phyloP scores from a whole-genome alignment of 2,329 filamentous ascomycete species.

The Penicillium aurantiogriseum region DNA sequence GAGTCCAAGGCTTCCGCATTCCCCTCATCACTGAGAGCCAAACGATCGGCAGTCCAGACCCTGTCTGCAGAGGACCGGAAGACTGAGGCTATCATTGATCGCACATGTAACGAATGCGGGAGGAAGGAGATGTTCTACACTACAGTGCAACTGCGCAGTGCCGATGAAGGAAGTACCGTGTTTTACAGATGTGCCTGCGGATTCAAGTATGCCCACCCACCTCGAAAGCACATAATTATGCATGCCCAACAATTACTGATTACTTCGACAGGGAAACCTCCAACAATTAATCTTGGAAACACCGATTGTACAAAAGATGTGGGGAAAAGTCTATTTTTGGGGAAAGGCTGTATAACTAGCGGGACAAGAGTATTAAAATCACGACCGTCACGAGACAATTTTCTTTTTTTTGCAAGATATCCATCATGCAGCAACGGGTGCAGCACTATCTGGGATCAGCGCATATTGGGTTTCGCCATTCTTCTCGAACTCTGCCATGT shows the following conservation, averaged over 20 bases:
- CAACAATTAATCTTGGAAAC: conserved; percentile 32
- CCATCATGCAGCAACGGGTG: conserved; percentile 31
- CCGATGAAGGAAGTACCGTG: conserved; percentile 91
- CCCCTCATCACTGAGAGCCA: conserved; percentile 82
- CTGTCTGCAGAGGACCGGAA: conserved; percentile 74
- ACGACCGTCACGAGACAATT: conserved; percentile 29
- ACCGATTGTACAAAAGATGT: conserved; percentile 15
- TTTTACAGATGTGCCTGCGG: conserved; percentile 89
- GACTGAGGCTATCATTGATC: conserved; percentile 66
- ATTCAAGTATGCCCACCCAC: conserved; percentile 62
- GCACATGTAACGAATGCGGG: conserved; percentile 78
- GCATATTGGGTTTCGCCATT: conserved; percentile 88
- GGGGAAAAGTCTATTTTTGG: conserved; percentile 22
- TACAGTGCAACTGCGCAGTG: conserved; percentile 80
- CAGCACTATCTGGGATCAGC: conserved; percentile 66
- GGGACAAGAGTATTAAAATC: conserved; percentile 28
- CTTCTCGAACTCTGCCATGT: conserved; percentile 97
- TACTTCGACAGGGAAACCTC: conserved; percentile 32
- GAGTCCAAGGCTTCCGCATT: conserved; percentile 87
- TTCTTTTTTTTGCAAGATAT: conserved; percentile 6
- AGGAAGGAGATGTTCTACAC: conserved; percentile 80
- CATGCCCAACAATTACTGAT: conserved; percentile 20
- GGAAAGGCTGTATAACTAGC: conserved; percentile 27
- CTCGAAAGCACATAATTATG: background rate
- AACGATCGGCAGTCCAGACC: conserved; percentile 80